Percentiles rank a stretch among this genome's conserved stretches.
These are phyloP conservation scores for Nelumbo lutea DNA, from an alignment of 164 flowering plant species.

Conservation along the genomic window DNA sequence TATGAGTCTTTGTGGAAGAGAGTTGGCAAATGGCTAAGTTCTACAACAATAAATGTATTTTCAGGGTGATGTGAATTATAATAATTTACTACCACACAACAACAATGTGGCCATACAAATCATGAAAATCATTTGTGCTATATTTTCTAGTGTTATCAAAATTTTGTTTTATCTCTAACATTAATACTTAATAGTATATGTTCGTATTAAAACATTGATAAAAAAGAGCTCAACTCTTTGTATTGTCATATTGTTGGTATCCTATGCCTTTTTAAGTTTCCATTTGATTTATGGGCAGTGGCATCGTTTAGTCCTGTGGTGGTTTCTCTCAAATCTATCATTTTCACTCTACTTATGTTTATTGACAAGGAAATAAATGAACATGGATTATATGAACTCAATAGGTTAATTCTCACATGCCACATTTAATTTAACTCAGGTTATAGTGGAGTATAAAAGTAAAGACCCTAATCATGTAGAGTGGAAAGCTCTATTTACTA, in stretches of 20 bases:
- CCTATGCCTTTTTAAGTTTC: no score
- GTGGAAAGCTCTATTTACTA: conserved; percentile 91
- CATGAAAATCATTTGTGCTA: background rate
- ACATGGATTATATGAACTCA: background rate
- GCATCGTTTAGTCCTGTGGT: no score
- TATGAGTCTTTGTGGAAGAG: conserved; percentile 97
- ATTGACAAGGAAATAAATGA: background rate
- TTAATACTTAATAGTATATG: background rate
- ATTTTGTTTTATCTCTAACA: background rate
- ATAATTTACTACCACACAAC: background rate
- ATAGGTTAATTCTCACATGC: background rate
- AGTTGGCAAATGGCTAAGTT: conserved; percentile 99
- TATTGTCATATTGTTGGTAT: background rate
- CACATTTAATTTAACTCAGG: conserved; percentile 28
- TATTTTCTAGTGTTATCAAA: background rate
- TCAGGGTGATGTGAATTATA: background rate
- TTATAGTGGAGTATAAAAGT: conserved; percentile 81
- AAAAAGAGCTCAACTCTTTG: background rate
- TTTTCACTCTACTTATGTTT: background rate
- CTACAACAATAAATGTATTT: conserved; percentile 76
- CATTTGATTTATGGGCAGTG: no score
- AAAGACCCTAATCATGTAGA: conserved; percentile 92
- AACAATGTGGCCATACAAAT: no score
- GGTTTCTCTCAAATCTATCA: no score
- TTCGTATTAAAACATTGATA: background rate